These are phyloP conservation scores for Ophiosphaerella korrae DNA, from an alignment of 2,329 filamentous ascomycete genomes.

Conservation along the genomic window DNA sequence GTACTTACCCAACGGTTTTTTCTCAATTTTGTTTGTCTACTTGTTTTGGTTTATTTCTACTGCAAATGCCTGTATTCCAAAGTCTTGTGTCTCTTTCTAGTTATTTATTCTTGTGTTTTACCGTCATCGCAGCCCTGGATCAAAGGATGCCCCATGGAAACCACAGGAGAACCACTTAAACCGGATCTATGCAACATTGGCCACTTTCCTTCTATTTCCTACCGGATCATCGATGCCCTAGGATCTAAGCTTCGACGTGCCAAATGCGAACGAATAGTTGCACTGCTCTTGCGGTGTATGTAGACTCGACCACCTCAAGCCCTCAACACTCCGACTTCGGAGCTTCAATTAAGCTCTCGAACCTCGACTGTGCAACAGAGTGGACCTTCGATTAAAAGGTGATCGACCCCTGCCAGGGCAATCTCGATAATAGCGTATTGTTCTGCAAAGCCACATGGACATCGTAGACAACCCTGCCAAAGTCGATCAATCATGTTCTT, in stretches of 20 bases:
- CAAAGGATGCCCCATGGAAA: slow-evolving; percentile 25
- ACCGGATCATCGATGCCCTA: slow-evolving; percentile 1
- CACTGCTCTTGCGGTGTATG: slow-evolving; percentile 32
- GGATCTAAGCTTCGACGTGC: neutral
- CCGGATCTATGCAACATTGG: slow-evolving; percentile 20
- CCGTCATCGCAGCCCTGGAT: slow-evolving; percentile 39
- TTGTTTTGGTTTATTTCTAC: slow-evolving; percentile 19
- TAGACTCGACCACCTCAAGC: slow-evolving; percentile 34
- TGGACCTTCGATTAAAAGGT: slow-evolving; percentile 26
- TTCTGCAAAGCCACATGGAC: slow-evolving; percentile 22
- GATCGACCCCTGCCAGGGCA: slow-evolving; percentile 14
- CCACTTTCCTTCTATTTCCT: slow-evolving; percentile 28
- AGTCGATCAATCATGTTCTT: slow-evolving; percentile 35
- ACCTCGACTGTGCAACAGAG: slow-evolving; percentile 27
- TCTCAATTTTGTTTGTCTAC: slow-evolving; percentile 31
- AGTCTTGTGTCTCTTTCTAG: slow-evolving; percentile 34
- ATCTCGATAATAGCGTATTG: slow-evolving; percentile 18
- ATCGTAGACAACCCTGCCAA: slow-evolving; percentile 29
- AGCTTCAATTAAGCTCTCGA: slow-evolving; percentile 35
- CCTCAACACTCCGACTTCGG: slow-evolving; percentile 30
- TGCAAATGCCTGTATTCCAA: slow-evolving; percentile 28
- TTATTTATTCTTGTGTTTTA: slow-evolving; percentile 26
- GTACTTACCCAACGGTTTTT: slow-evolving; percentile 50
- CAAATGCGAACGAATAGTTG: neutral
- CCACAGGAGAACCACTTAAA: slow-evolving; percentile 24